Percentiles rank a stretch among this genome's conserved stretches.
These are phyloP conservation scores for Botryotinia calthae DNA, from an alignment of 2,329 filamentous ascomycete genomes.

Conservation along the genomic window DNA sequence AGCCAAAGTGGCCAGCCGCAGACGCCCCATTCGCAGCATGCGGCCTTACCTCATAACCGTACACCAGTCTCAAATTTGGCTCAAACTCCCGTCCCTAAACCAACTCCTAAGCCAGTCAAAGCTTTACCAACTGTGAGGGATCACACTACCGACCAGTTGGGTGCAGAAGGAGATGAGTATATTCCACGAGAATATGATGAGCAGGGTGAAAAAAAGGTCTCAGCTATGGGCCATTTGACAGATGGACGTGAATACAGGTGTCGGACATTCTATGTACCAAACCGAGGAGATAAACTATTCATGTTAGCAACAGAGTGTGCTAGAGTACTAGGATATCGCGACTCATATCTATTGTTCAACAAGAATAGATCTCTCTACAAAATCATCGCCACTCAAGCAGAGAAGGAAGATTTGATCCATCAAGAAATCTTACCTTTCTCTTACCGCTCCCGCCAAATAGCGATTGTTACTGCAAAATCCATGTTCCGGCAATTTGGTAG, in stretches of 20 bases:
- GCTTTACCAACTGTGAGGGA: slow-evolving; percentile 93
- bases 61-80: slow-evolving; percentile 41
- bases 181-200: slow-evolving; percentile 91
- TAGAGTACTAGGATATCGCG: slow-evolving; percentile 86
- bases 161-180: slow-evolving; percentile 87
- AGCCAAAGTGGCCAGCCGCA: slow-evolving; percentile 51
- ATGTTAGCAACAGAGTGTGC: slow-evolving; percentile 99
- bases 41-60: slow-evolving; percentile 32
- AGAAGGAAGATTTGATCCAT: slow-evolving; percentile 93
- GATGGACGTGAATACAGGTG: slow-evolving; percentile 88
- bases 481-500: slow-evolving; percentile 99
- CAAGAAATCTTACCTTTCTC: slow-evolving; percentile 97
- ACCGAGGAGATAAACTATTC: slow-evolving; percentile 89
- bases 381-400: slow-evolving; percentile 92
- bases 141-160: slow-evolving; percentile 94
- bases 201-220: slow-evolving; percentile 90
- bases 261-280: slow-evolving; percentile 87
- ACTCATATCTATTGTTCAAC: slow-evolving; percentile 98
- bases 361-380: slow-evolving; percentile 96
- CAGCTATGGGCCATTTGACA: slow-evolving; percentile 74
- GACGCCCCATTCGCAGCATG: slow-evolving; percentile 49
- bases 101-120: slow-evolving; percentile 84
- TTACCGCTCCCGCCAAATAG: slow-evolving; percentile 96
- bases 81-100: slow-evolving; percentile 67
- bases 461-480: slow-evolving; percentile 92